These are phyloP conservation scores for Trifolium fragiferum DNA, from an alignment of 306 rosid genomes.

Conservation along the genomic window DNA sequence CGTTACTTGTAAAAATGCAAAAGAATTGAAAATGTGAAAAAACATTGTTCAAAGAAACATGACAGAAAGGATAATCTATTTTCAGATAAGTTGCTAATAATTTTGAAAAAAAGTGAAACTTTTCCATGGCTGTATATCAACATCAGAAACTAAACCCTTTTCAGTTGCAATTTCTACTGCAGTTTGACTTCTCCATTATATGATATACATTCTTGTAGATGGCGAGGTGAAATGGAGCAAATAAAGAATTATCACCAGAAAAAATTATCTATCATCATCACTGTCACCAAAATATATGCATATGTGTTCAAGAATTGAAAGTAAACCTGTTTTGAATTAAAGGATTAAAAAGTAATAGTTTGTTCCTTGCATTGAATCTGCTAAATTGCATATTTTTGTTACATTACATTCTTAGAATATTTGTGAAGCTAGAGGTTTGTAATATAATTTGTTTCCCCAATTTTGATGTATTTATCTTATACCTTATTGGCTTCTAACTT, in stretches of 20 bases:
- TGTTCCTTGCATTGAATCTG: too few relatives aligned
- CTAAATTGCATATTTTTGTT: too few relatives aligned
- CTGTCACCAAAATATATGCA: constrained; percentile 2
- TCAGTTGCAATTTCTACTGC: constrained; percentile 27
- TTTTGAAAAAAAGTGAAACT: not conserved
- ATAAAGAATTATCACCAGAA: not conserved
- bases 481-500: too few relatives aligned
- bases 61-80: constrained; percentile 33
- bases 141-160: constrained; percentile 32
- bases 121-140: constrained; percentile 3
- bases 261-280: not conserved
- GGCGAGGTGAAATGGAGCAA: constrained; percentile 34
- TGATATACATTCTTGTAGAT: constrained; percentile 28
- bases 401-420: too few relatives aligned
- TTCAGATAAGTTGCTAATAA: not conserved
- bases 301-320: not conserved
- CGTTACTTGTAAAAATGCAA: constrained; percentile 34
- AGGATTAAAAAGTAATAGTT: too few relatives aligned
- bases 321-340: not conserved
- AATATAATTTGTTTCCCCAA: too few relatives aligned
- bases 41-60: constrained; percentile 36
- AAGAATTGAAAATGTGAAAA: constrained; percentile 15
- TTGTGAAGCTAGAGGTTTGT: too few relatives aligned
- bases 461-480: too few relatives aligned
- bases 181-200: constrained; percentile 1